phyloP scores from a whole-genome alignment of 78 protist genomes.

The Monosiga brevicollis region DNA sequence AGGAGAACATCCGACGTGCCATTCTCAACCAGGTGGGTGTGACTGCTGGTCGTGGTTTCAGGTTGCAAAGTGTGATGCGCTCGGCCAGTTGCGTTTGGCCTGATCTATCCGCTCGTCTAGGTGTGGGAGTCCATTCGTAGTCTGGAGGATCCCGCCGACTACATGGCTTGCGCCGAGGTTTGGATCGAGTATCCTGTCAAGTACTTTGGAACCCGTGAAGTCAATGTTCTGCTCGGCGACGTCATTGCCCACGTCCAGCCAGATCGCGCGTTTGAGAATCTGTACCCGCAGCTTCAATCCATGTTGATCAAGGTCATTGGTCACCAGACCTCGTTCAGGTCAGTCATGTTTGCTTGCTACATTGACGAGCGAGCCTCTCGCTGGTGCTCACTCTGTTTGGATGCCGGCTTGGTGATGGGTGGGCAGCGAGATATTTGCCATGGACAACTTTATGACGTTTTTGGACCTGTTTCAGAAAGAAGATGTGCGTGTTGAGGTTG shows the following conservation, averaged over 20 bases:
- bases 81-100: background rate
- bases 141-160: constrained; percentile 44
- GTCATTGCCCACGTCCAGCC: constrained; percentile 7
- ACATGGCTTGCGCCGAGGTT: constrained; percentile 54
- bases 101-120: background rate
- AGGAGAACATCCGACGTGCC: background rate
- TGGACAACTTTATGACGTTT: constrained; percentile 56
- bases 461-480: constrained; percentile 48
- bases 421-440: background rate
- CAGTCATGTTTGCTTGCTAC: constrained; percentile 11
- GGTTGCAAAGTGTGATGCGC: too few species aligned
- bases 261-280: constrained; percentile 20
- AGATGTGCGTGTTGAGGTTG: background rate
- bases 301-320: constrained; percentile 13
- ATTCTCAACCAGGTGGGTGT: constrained; percentile 45
- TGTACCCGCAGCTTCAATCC: constrained; percentile 50
- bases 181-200: constrained; percentile 65
- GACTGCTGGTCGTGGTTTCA: background rate
- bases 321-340: background rate
- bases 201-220: constrained; percentile 54
- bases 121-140: constrained; percentile 50
- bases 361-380: background rate
- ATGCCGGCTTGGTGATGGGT: background rate
- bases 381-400: background rate
- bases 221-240: constrained; percentile 48